These are phyloP conservation scores for Podaxis carcinomalis DNA, from an alignment of 768 basidiomycete genomes.

Conservation along the genomic window DNA sequence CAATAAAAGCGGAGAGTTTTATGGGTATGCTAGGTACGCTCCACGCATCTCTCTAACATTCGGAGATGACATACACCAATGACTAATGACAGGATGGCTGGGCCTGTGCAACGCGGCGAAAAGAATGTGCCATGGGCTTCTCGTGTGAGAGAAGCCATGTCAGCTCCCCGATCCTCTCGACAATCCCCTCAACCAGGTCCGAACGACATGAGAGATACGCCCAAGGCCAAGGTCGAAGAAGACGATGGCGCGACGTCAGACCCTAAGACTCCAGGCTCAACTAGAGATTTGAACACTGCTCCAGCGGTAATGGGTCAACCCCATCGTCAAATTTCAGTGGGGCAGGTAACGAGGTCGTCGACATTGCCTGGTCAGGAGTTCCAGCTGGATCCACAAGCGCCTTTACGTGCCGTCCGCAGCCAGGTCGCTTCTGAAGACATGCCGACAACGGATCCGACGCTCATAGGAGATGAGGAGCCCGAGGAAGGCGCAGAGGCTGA, in stretches of 20 bases:
- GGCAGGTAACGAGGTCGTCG: background rate
- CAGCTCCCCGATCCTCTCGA: background rate
- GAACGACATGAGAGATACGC: constrained; percentile 18
- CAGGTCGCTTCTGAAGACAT: background rate
- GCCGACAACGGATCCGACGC: background rate
- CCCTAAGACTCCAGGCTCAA: background rate
- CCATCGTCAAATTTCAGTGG: constrained; percentile 25
- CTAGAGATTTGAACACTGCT: constrained; percentile 31
- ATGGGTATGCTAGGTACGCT: constrained; percentile 78
- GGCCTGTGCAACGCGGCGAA: constrained; percentile 52
- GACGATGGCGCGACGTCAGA: background rate
- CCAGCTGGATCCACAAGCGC: constrained; percentile 37
- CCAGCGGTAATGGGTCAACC: constrained; percentile 46
- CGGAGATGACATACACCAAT: constrained; percentile 4
- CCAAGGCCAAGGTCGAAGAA: constrained; percentile 27
- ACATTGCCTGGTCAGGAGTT: constrained; percentile 19
- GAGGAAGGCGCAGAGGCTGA: constrained; percentile 20
- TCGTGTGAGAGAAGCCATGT: constrained; percentile 8
- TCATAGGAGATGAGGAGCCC: constrained; percentile 11
- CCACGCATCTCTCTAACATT: constrained; percentile 2
- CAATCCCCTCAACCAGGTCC: constrained; percentile 19
- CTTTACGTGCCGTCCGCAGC: constrained; percentile 28
- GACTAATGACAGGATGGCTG: constrained; percentile 53
- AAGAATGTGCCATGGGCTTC: constrained; percentile 56
- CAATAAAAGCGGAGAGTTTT: constrained; percentile 93